Evolutionary conservation across 2,329 filamentous ascomycete genomes (phyloP).

Genomic region (Aspergillus latus): DNA sequence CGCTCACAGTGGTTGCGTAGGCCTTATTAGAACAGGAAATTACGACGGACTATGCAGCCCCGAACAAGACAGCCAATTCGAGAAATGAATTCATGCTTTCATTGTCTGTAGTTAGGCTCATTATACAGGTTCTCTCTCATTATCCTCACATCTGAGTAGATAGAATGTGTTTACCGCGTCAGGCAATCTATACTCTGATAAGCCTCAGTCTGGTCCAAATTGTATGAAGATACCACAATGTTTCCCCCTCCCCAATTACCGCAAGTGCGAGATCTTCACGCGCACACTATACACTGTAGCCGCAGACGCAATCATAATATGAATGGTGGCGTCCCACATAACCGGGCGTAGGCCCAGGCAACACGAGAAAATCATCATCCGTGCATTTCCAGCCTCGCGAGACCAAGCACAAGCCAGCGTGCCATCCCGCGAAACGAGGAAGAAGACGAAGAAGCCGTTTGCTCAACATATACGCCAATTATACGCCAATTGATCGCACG

Average conservation of each 20-base stretch:
- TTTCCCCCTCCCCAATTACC: not conserved
- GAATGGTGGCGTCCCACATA: not conserved
- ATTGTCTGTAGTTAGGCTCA: not conserved
- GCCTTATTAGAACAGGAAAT: not conserved
- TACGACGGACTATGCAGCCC: not conserved
- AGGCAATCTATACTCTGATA: not conserved
- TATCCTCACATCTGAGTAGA: not conserved
- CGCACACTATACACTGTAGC: not conserved
- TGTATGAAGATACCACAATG: not conserved
- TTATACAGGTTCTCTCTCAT: not conserved
- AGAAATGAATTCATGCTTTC: not conserved
- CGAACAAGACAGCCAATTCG: not conserved
- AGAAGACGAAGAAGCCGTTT: not conserved
- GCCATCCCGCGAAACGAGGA: conserved; percentile 2
- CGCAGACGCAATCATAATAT: not conserved
- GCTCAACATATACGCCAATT: not conserved
- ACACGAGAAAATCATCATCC: not conserved
- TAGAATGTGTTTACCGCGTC: not conserved
- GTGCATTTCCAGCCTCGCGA: conserved; percentile 1
- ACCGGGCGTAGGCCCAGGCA: not conserved
- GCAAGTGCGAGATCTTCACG: not conserved
- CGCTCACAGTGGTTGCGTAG: not conserved
- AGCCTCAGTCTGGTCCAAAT: not conserved
- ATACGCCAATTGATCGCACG: not conserved
- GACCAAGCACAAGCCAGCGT: conserved; percentile 9